A percentile compares a stretch with the other conserved stretches of the same genome.
phyloP scores from a whole-genome alignment of 106 monocot species.

The Allium cepa region DNA sequence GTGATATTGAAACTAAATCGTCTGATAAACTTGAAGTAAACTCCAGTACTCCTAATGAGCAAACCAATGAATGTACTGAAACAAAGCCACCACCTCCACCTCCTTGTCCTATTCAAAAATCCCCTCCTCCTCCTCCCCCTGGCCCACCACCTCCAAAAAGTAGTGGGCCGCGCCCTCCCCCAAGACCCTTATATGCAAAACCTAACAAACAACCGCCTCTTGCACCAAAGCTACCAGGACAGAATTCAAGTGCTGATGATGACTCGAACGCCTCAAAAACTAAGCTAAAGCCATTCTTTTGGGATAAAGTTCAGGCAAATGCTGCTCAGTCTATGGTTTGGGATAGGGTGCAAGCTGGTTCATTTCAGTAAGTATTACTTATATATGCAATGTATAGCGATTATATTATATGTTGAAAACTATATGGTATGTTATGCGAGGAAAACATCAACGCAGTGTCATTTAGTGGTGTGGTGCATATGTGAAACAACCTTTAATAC shows the following conservation, averaged over 20 bases:
- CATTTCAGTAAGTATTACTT: slow-evolving; percentile 55
- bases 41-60: slow-evolving; percentile 15
- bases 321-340: slow-evolving; percentile 73
- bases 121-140: slow-evolving; percentile 6
- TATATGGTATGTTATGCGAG: no score
- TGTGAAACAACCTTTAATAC: no score
- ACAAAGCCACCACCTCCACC: slow-evolving; percentile 17
- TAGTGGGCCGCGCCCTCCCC: slow-evolving; percentile 6
- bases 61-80: neutral
- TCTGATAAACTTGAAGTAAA: neutral
- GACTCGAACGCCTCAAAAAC: slow-evolving; percentile 21
- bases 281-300: slow-evolving; percentile 73
- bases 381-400: no score
- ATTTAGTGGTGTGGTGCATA: no score
- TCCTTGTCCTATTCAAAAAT: slow-evolving; percentile 12
- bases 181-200: neutral
- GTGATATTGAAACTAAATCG: slow-evolving; percentile 9
- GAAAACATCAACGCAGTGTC: no score
- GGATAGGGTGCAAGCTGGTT: slow-evolving; percentile 56
- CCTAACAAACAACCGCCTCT: slow-evolving; percentile 10
- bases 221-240: slow-evolving; percentile 10
- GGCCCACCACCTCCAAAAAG: slow-evolving; percentile 11
- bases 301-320: slow-evolving; percentile 59
- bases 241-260: neutral
- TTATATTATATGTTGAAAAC: no score